These are phyloP conservation scores for Paraleonurus japonicus DNA, from an alignment of 257 asterid genomes.

Conservation along the genomic window DNA sequence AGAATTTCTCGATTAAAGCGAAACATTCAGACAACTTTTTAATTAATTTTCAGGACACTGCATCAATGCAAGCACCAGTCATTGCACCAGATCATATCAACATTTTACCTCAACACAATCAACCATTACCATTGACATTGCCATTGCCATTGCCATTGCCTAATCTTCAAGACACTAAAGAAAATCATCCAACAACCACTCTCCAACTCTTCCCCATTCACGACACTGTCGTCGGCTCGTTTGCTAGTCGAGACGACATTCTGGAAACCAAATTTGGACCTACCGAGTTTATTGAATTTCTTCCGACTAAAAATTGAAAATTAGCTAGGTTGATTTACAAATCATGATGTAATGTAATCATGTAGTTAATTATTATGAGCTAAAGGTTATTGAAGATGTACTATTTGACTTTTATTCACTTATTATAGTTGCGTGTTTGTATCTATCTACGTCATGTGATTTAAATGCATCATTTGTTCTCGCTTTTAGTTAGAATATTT, in stretches of 20 bases:
- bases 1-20: conserved; percentile 50
- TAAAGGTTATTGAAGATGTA: not conserved
- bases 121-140: too few species aligned
- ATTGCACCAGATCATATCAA: conserved; percentile 32
- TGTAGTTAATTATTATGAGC: not conserved
- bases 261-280: conserved; percentile 15
- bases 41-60: conserved; percentile 45
- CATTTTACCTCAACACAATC: too few species aligned
- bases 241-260: not conserved
- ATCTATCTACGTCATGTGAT: not conserved
- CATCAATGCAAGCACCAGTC: conserved; percentile 43
- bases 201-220: conserved; percentile 54
- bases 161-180: not conserved
- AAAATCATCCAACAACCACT: conserved; percentile 31
- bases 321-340: not conserved
- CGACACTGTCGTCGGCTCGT: not conserved
- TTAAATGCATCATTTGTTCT: not conserved
- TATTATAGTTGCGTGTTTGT: conserved; percentile 11
- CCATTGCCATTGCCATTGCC: too few species aligned
- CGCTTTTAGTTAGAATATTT: not conserved
- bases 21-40: conserved; percentile 28
- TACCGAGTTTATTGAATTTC: conserved; percentile 51
- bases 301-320: conserved; percentile 42
- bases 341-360: not conserved
- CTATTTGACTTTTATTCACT: not conserved